These are phyloP conservation scores for Saprolegnia parasitica DNA, from an alignment of 352 stramenopile species.

Conservation along the genomic window DNA sequence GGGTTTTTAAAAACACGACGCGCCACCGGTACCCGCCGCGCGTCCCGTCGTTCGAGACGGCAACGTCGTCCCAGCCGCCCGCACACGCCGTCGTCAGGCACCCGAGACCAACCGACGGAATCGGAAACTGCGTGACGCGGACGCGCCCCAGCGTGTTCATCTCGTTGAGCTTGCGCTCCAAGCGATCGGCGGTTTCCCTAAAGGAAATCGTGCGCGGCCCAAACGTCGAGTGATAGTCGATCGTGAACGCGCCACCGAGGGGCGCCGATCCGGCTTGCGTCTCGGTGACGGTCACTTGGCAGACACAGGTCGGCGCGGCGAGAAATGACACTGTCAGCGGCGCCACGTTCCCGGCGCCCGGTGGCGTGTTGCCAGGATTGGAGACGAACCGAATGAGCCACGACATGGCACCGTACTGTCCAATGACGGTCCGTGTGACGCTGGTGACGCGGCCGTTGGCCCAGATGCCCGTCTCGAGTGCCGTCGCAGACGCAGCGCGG, in stretches of 20 bases:
- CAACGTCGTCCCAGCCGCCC: conserved; percentile 88
- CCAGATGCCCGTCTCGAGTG: conserved; percentile 42
- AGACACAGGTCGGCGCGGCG: conserved; percentile 30
- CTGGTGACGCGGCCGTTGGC: conserved; percentile 61
- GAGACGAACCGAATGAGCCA: conserved; percentile 93
- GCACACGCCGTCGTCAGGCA: conserved; percentile 51
- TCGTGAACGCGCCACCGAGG: conserved; percentile 84
- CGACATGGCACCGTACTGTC: conserved; percentile 93
- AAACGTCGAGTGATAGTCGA: conserved; percentile 86
- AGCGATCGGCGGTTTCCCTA: conserved; percentile 74
- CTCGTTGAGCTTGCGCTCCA: conserved; percentile 92
- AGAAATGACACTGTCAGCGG: conserved; percentile 48
- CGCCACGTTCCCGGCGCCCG: conserved; percentile 86
- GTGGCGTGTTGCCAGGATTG: conserved; percentile 85
- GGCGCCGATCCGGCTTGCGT: conserved; percentile 78
- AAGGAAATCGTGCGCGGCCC: conserved; percentile 77
- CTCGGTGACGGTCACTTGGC: conserved; percentile 75
- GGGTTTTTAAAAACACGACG: conserved; percentile 67
- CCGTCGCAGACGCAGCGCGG: conserved; percentile 47
- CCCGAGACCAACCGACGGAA: conserved; percentile 67
- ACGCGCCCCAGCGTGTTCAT: conserved; percentile 92
- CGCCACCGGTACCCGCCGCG: conserved; percentile 76
- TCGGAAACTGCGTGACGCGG: conserved; percentile 83
- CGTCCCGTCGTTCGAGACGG: conserved; percentile 70
- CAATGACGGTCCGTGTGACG: conserved; percentile 85